Evolutionary conservation across 106 monocot species (phyloP).

Genomic region (Platanthera zijinensis): DNA sequence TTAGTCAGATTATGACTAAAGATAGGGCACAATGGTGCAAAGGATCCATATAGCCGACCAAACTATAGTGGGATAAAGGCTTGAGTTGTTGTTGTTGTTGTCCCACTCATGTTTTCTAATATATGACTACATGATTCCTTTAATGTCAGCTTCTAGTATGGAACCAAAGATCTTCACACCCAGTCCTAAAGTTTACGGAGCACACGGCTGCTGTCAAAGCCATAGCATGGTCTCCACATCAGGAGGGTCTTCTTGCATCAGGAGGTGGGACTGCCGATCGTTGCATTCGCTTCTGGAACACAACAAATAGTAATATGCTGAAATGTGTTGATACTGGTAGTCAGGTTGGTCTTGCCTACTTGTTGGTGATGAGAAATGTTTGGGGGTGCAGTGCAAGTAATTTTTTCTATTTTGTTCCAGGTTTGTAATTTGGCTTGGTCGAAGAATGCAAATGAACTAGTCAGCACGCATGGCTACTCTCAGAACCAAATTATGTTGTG

Average conservation of each 20-base stretch:
- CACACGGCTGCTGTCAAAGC: conserved; percentile 98
- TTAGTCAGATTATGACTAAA: no score
- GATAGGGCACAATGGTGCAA: no score
- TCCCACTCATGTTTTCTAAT: neutral
- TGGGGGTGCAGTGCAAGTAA: neutral
- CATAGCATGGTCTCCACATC: conserved; percentile 99
- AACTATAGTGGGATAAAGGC: no score
- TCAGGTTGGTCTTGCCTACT: conserved; percentile 33
- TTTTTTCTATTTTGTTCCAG: conserved; percentile 20
- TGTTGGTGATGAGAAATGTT: neutral
- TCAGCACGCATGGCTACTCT: conserved; percentile 95
- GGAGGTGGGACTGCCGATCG: conserved; percentile 96
- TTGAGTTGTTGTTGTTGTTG: neutral
- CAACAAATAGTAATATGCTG: conserved; percentile 62
- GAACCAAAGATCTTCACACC: conserved; percentile 76
- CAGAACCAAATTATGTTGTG: conserved; percentile 97
- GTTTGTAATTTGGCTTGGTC: conserved; percentile 91
- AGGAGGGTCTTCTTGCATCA: conserved; percentile 85
- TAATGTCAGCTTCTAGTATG: conserved; percentile 73
- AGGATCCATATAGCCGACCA: no score
- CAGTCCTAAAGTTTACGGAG: conserved; percentile 58
- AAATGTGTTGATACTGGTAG: conserved; percentile 88
- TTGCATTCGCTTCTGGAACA: conserved; percentile 96
- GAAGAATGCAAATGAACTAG: conserved; percentile 86
- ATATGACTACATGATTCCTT: neutral